Percentiles rank a stretch among this genome's conserved stretches.
These are phyloP conservation scores for Boletus insuetus DNA, from an alignment of 768 basidiomycete genomes.

Conservation along the genomic window DNA sequence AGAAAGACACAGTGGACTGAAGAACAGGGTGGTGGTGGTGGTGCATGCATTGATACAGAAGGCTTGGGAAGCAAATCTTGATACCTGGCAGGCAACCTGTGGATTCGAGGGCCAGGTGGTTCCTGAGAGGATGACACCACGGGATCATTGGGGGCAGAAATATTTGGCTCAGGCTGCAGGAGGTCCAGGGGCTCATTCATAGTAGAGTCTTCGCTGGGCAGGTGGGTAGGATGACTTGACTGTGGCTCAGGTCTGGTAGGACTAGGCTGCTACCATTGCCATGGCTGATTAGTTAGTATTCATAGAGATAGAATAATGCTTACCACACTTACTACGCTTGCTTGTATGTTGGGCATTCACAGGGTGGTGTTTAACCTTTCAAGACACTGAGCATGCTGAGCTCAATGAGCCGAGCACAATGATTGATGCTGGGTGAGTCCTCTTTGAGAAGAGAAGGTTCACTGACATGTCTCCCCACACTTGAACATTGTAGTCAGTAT, in stretches of 20 bases:
- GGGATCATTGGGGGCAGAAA: neutral
- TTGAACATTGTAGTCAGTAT: neutral
- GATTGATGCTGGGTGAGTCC: neutral
- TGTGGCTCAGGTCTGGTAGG: neutral
- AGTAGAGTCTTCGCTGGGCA: no score
- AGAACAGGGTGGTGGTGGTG: neutral
- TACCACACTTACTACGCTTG: neutral
- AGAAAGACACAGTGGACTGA: neutral
- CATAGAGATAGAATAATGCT: neutral
- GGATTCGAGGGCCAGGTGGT: neutral
- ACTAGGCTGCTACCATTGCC: neutral
- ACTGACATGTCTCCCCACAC: neutral
- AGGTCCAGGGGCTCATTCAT: no score
- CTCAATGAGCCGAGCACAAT: neutral
- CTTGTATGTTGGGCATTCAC: neutral
- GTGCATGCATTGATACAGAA: neutral
- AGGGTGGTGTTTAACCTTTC: neutral
- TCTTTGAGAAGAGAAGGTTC: neutral
- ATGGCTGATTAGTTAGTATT: no score
- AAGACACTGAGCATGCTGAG: neutral
- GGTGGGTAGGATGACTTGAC: no score
- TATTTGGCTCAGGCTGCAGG: no score
- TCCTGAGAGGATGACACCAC: neutral
- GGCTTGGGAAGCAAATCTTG: neutral
- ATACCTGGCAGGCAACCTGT: neutral